A percentile compares a stretch with the other conserved stretches of the same genome.
Evolutionary conservation across 2,329 filamentous ascomycete species (phyloP).

Genomic region (Fusarium falciforme): DNA sequence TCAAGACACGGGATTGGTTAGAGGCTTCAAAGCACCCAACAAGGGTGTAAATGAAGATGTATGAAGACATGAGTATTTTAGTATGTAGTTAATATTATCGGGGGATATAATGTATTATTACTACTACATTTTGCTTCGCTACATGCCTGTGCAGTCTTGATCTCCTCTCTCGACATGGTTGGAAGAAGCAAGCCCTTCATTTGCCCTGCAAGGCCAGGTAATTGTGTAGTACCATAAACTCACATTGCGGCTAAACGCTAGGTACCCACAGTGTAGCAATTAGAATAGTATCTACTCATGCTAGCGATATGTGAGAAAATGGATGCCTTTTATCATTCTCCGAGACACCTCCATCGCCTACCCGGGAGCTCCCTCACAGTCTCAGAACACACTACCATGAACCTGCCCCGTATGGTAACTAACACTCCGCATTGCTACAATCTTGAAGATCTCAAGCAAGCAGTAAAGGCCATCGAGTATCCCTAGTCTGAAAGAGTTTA

Average conservation of each 20-base stretch:
- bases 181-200: background rate
- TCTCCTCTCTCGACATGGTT: background rate
- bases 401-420: background rate
- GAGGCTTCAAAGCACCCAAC: conserved; percentile 32
- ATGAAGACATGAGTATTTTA: background rate
- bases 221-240: too few relatives aligned
- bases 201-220: too few relatives aligned
- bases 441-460: background rate
- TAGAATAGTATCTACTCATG: accelerated
- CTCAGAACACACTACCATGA: background rate
- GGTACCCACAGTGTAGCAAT: background rate
- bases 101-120: background rate
- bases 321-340: background rate
- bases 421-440: background rate
- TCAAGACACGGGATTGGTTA: conserved; percentile 52
- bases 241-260: too few relatives aligned
- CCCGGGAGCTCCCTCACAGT: background rate
- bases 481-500: background rate
- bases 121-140: background rate
- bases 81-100: background rate
- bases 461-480: background rate
- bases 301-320: background rate
- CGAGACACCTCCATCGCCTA: background rate
- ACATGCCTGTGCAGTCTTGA: background rate
- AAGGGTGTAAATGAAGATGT: background rate